phyloP scores from a whole-genome alignment of 2,329 filamentous ascomycete species.

The Penicillium sp. region DNA sequence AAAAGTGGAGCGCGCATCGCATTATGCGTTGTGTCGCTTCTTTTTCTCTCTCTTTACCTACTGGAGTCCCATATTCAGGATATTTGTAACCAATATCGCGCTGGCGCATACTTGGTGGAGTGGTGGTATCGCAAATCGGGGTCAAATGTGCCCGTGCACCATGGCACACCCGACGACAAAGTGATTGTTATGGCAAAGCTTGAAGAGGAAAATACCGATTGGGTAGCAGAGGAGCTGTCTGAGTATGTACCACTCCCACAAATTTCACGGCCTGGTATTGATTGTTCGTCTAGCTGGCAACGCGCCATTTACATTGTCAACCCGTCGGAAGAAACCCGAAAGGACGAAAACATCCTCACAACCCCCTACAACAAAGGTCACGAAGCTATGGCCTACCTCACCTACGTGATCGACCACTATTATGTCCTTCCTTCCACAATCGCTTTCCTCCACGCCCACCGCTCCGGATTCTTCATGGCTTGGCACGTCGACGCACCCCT shows the following conservation, averaged over 20 bases:
- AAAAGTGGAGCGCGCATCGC: constrained; percentile 31
- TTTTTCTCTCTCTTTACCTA: constrained; percentile 31
- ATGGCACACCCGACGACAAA: constrained; percentile 32
- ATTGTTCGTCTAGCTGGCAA: constrained; percentile 40
- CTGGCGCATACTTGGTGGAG: constrained; percentile 36
- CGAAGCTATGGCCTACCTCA: constrained; percentile 50
- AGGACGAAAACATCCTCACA: constrained; percentile 25
- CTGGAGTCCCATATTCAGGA: constrained; percentile 35
- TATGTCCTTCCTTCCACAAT: constrained; percentile 52
- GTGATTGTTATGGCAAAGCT: constrained; percentile 48
- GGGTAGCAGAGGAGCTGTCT: constrained; percentile 47
- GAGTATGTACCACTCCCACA: constrained; percentile 37
- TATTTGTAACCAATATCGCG: constrained; percentile 37
- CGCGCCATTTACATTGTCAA: constrained; percentile 48
- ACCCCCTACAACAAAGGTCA: constrained; percentile 46
- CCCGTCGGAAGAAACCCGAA: constrained; percentile 26
- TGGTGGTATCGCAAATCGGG: constrained; percentile 26
- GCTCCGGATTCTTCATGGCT: constrained; percentile 45
- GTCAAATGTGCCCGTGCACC: neutral
- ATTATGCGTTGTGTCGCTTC: constrained; percentile 23
- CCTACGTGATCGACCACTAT: constrained; percentile 50
- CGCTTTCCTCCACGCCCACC: constrained; percentile 59
- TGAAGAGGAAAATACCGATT: constrained; percentile 44
- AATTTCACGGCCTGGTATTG: neutral
- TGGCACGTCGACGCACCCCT: constrained; percentile 61